Percentiles rank a stretch among this genome's conserved stretches.
These are phyloP conservation scores for Artemisia tridentata DNA, from an alignment of 129 eudicot species.

Conservation along the genomic window DNA sequence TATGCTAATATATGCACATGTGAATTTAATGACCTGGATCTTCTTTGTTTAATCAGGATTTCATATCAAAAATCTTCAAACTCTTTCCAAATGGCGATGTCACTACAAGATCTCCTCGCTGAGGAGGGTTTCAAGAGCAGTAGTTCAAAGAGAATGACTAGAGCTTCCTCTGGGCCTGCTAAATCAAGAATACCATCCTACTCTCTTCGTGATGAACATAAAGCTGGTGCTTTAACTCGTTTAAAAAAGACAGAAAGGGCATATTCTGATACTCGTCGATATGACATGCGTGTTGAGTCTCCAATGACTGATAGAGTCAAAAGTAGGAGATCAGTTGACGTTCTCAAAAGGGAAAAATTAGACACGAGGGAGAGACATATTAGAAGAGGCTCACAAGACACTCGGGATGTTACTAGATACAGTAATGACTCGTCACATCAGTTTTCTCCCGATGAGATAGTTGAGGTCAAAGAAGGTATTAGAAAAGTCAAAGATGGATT, in stretches of 20 bases:
- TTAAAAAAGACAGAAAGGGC: slow-evolving; percentile 51
- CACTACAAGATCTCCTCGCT: slow-evolving; percentile 69
- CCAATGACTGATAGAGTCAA: slow-evolving; percentile 35
- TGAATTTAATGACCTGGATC: neutral
- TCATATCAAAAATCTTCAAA: slow-evolving; percentile 5
- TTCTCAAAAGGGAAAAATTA: slow-evolving; percentile 27
- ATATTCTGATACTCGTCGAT: slow-evolving; percentile 48
- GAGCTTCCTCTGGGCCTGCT: slow-evolving; percentile 42
- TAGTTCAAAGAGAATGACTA: slow-evolving; percentile 43
- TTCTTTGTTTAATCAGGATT: slow-evolving; percentile 32
- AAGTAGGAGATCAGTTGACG: slow-evolving; percentile 38
- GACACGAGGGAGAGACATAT: slow-evolving; percentile 24
- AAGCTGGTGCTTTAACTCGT: slow-evolving; percentile 33
- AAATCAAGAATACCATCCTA: slow-evolving; percentile 35
- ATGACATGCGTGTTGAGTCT: slow-evolving; percentile 40
- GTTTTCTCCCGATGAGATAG: slow-evolving; percentile 41
- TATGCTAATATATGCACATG: neutral
- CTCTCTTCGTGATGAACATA: slow-evolving; percentile 29
- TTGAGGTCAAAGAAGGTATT: slow-evolving; percentile 38
- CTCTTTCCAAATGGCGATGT: slow-evolving; percentile 61
- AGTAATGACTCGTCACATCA: slow-evolving; percentile 33
- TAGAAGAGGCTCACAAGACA: slow-evolving; percentile 29
- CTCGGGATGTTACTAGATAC: slow-evolving; percentile 24
- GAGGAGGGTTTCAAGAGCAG: slow-evolving; percentile 70
- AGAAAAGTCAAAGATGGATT: slow-evolving; percentile 37